Percentiles rank a stretch among this genome's conserved stretches.
These are phyloP conservation scores for Podosphaera fusca DNA, from an alignment of 2,329 filamentous ascomycete genomes.

Conservation along the genomic window DNA sequence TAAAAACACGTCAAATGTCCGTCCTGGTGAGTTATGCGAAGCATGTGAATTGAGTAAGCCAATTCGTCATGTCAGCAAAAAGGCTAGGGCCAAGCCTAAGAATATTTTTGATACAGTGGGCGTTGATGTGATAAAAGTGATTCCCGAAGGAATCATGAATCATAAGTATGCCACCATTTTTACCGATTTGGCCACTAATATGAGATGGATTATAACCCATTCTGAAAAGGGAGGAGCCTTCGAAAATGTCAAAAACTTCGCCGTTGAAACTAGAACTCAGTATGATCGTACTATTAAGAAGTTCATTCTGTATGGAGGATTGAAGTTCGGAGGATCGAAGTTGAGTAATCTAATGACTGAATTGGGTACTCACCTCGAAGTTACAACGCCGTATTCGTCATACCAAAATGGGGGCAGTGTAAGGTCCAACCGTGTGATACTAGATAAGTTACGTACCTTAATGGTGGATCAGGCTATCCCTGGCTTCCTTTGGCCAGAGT, in stretches of 20 bases:
- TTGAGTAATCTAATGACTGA: neutral
- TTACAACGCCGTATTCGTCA: neutral
- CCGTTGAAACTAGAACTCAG: neutral
- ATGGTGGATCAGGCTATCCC: neutral
- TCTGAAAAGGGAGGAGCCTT: neutral
- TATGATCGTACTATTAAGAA: neutral
- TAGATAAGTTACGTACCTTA: neutral
- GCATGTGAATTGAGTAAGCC: neutral
- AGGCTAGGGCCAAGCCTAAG: neutral
- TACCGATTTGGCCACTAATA: too few species aligned
- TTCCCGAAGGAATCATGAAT: too few species aligned
- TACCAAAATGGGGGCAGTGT: neutral
- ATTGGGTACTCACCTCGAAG: slow-evolving; percentile 1
- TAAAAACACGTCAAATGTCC: neutral
- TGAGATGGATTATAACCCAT: too few species aligned
- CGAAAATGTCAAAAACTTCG: neutral
- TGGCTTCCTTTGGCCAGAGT: neutral
- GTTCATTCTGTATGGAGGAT: neutral
- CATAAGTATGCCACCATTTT: too few species aligned
- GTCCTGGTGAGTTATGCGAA: neutral
- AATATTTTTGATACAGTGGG: neutral
- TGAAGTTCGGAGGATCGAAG: neutral
- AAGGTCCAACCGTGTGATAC: neutral
- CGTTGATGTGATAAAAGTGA: neutral
- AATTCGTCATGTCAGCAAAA: neutral